phyloP scores from a whole-genome alignment of 1,284 basidiomycete species.

The Phenoliferia sp. region DNA sequence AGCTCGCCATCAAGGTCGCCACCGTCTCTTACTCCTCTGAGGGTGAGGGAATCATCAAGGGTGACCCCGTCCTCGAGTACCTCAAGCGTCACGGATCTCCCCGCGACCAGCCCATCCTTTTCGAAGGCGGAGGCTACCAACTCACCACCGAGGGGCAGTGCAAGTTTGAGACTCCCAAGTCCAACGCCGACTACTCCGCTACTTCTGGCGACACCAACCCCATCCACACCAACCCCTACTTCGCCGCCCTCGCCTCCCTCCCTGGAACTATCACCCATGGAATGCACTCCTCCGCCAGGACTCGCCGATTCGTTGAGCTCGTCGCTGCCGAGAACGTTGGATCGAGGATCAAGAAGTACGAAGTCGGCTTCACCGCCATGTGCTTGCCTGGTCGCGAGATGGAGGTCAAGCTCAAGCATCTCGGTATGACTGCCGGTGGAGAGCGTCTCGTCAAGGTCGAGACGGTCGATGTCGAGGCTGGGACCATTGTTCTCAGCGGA shows the following conservation, averaged over 20 bases:
- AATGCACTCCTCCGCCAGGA: conserved; percentile 93
- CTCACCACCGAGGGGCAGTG: conserved; percentile 51
- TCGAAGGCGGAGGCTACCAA: conserved; percentile 80
- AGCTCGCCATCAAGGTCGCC: conserved; percentile 66
- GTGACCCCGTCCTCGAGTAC: conserved; percentile 91
- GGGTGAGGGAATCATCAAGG: conserved; percentile 65
- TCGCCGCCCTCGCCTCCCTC: conserved; percentile 86
- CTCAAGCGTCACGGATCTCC: conserved; percentile 81
- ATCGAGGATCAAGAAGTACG: conserved; percentile 82
- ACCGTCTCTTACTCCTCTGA: conserved; percentile 73
- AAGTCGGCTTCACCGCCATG: conserved; percentile 94
- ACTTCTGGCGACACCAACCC: conserved; percentile 92
- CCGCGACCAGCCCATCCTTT: conserved; percentile 68
- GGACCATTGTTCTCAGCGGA: conserved; percentile 87
- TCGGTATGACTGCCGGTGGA: conserved; percentile 79
- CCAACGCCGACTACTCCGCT: conserved; percentile 91
- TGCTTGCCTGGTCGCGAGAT: conserved; percentile 89
- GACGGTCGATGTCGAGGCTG: conserved; percentile 69
- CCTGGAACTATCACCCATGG: conserved; percentile 98
- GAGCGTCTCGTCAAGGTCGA: conserved; percentile 89
- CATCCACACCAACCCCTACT: conserved; percentile 95
- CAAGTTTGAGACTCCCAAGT: conserved; percentile 54
- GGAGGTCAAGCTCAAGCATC: conserved; percentile 80
- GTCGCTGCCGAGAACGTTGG: conserved; percentile 89
- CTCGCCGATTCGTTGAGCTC: conserved; percentile 86